A percentile compares a stretch with the other conserved stretches of the same genome.
These are phyloP conservation scores for Cercis canadensis DNA, from an alignment of 306 rosid genomes.

Conservation along the genomic window DNA sequence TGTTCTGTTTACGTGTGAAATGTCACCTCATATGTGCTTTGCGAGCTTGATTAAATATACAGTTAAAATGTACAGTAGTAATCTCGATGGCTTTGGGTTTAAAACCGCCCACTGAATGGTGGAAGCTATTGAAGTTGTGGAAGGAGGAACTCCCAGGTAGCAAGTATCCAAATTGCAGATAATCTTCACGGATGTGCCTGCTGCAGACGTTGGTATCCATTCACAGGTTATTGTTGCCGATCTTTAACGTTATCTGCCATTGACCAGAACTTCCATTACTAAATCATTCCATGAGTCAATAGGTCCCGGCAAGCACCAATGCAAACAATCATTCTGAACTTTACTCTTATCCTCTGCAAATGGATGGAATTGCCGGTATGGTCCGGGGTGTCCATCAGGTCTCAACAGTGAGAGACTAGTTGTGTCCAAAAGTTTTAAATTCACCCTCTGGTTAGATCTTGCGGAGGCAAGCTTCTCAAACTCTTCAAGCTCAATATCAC, in stretches of 20 bases:
- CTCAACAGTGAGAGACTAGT: constrained; percentile 70
- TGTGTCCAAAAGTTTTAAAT: constrained; percentile 67
- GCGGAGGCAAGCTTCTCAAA: constrained; percentile 36
- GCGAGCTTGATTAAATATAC: constrained; percentile 37
- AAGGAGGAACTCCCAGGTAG: constrained; percentile 6
- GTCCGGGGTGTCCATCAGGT: constrained; percentile 93
- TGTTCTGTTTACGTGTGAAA: no score
- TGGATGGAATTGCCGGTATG: constrained; percentile 78
- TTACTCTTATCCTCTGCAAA: constrained; percentile 49
- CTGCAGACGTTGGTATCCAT: background rate
- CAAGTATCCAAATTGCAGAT: no score
- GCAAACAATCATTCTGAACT: constrained; percentile 63
- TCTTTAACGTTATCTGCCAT: constrained; percentile 34
- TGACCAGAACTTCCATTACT: constrained; percentile 65
- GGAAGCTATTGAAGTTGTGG: background rate
- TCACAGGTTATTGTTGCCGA: constrained; percentile 1
- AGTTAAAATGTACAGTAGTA: constrained; percentile 27
- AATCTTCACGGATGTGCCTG: no score
- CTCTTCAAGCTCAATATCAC: constrained; percentile 68
- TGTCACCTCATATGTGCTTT: constrained; percentile 14
- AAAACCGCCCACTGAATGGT: no score
- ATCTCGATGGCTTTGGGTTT: constrained; percentile 20
- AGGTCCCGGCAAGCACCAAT: constrained; percentile 92
- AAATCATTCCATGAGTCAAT: constrained; percentile 90
- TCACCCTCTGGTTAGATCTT: constrained; percentile 37